A percentile compares a stretch with the other conserved stretches of the same genome.
These are phyloP conservation scores for Prosopis cineraria DNA, from an alignment of 306 rosid genomes.

Conservation along the genomic window DNA sequence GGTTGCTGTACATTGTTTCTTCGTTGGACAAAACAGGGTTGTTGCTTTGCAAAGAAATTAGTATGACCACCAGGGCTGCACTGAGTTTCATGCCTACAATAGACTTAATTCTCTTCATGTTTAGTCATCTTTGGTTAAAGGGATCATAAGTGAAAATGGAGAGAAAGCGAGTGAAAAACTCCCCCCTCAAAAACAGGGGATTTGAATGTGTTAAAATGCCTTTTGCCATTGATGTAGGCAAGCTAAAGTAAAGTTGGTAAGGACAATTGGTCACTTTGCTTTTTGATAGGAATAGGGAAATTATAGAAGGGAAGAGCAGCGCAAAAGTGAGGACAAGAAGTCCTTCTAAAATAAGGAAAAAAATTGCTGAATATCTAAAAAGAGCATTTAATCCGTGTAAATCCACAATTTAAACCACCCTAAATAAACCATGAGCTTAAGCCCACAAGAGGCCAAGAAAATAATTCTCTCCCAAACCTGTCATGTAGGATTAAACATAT, in stretches of 20 bases:
- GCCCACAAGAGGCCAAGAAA: background rate
- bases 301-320: background rate
- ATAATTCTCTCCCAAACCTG: background rate
- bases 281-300: background rate
- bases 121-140: background rate
- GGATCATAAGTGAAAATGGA: background rate
- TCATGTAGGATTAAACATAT: background rate
- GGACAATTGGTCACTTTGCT: background rate
- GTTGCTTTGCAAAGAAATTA: slow-evolving; percentile 17
- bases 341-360: background rate
- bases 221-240: background rate
- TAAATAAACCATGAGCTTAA: background rate
- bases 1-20: slow-evolving; percentile 14
- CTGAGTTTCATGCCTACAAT: slow-evolving; percentile 5
- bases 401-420: background rate
- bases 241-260: background rate
- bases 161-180: background rate
- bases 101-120: background rate
- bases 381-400: background rate
- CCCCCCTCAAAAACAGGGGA: background rate
- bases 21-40: slow-evolving; percentile 6
- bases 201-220: background rate
- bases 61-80: slow-evolving; percentile 15
- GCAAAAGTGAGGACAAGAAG: background rate
- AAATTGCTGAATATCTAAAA: background rate